Percentiles rank a stretch among this genome's conserved stretches.
phyloP scores from a whole-genome alignment of 1,284 basidiomycete species.

The Acaromyces ingoldii region DNA sequence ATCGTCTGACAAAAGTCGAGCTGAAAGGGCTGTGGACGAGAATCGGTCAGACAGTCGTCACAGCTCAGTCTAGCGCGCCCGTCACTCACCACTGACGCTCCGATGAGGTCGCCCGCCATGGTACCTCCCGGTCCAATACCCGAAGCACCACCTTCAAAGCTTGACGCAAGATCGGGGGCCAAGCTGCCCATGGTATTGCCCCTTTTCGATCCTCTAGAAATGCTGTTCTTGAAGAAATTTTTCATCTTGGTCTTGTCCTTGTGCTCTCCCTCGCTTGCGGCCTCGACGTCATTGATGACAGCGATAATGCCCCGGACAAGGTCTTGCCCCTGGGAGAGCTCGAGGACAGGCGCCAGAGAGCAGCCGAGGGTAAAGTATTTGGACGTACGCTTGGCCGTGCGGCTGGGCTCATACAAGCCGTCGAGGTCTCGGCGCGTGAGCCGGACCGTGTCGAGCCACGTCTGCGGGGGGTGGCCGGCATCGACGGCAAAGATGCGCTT shows the following conservation, averaged over 20 bases:
- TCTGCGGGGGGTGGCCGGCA: no score
- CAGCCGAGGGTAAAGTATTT: slow-evolving; percentile 25
- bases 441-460: slow-evolving; percentile 27
- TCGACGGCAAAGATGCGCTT: no score
- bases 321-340: slow-evolving; percentile 19
- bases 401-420: slow-evolving; percentile 21
- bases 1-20: slow-evolving; percentile 38
- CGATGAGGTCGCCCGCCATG: no score
- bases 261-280: slow-evolving; percentile 8
- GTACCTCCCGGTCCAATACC: no score
- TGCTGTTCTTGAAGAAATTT: slow-evolving; percentile 29
- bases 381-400: slow-evolving; percentile 29
- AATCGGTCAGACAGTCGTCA: no score
- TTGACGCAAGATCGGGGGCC: no score
- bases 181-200: no score
- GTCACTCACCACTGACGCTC: no score
- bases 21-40: slow-evolving; percentile 27
- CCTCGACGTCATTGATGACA: slow-evolving; percentile 31
- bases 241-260: slow-evolving; percentile 22
- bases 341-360: slow-evolving; percentile 27
- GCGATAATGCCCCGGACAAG: slow-evolving; percentile 23
- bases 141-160: no score
- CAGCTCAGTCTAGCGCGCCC: no score
- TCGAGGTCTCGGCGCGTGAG: slow-evolving; percentile 17
- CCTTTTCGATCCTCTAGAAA: neutral